Conservation (phyloP, 176 grass and related monocot genomes). For the Cenchrus purpureus region DNA sequence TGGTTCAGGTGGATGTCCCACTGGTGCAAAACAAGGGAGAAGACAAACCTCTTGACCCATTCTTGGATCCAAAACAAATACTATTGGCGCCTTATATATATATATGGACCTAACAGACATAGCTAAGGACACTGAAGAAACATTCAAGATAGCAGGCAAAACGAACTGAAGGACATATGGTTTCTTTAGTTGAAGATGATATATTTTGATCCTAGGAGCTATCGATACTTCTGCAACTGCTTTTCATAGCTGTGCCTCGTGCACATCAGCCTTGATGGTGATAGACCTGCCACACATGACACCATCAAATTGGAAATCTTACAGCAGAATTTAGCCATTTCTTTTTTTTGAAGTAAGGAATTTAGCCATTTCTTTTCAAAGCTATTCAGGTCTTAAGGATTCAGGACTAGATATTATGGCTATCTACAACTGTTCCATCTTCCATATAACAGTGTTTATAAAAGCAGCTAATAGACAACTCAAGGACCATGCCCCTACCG, state of each 20-base stretch:
- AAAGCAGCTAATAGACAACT: neutral
- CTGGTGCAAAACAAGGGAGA: neutral
- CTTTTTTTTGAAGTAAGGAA: neutral
- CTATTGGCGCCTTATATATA: neutral
- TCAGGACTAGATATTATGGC: neutral
- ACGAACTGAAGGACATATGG: constrained; percentile 7
- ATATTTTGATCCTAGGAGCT: neutral
- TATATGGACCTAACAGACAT: neutral
- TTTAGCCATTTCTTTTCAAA: neutral
- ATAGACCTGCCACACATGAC: neutral
- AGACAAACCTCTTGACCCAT: neutral
- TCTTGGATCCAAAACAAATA: neutral
- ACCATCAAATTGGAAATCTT: neutral
- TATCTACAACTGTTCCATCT: neutral
- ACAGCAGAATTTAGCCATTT: neutral
- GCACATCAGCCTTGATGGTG: neutral
- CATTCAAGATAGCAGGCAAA: neutral
- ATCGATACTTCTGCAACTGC: neutral
- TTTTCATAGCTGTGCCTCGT: neutral
- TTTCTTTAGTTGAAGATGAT: neutral
- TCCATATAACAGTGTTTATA: neutral
- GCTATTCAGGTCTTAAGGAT: constrained; percentile 1
- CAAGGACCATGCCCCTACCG: neutral
- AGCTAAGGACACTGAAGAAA: neutral
- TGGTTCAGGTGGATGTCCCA: neutral